Percentiles rank a stretch among this genome's conserved stretches.
Evolutionary conservation across 2,329 filamentous ascomycete species (phyloP).

Genomic region (Incumbomyces lentus): DNA sequence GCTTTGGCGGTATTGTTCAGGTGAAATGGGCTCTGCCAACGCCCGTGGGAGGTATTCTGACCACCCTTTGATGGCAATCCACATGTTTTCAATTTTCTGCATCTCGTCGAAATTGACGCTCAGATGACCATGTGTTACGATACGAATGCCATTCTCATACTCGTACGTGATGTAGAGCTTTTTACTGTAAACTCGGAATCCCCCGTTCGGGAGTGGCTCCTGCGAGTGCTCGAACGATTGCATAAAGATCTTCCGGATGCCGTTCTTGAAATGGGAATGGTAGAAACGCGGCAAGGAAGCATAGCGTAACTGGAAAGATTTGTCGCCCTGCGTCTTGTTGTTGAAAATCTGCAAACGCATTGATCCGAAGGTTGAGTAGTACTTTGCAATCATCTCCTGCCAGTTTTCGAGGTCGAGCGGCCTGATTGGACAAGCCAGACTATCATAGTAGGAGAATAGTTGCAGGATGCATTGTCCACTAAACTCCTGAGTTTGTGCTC

Average conservation of each 20-base stretch:
- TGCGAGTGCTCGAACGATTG: slow-evolving; percentile 62
- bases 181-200: slow-evolving; percentile 63
- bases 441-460: slow-evolving; percentile 47
- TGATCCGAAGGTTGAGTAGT: slow-evolving; percentile 69
- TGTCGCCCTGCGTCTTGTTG: slow-evolving; percentile 43
- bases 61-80: slow-evolving; percentile 65
- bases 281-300: slow-evolving; percentile 81
- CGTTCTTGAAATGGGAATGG: slow-evolving; percentile 76
- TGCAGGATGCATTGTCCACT: slow-evolving; percentile 40
- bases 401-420: slow-evolving; percentile 65
- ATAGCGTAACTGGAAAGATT: slow-evolving; percentile 77
- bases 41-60: slow-evolving; percentile 73
- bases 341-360: slow-evolving; percentile 62
- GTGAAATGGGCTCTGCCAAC: slow-evolving; percentile 40
- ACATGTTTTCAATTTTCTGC: slow-evolving; percentile 73
- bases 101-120: slow-evolving; percentile 68
- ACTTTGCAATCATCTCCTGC: slow-evolving; percentile 66
- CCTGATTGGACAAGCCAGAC: slow-evolving; percentile 35
- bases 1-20: slow-evolving; percentile 42
- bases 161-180: slow-evolving; percentile 79
- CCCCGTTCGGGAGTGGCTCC: slow-evolving; percentile 48
- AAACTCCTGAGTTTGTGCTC: slow-evolving; percentile 27
- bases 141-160: slow-evolving; percentile 74
- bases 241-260: slow-evolving; percentile 75
- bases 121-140: slow-evolving; percentile 68